Evolutionary conservation across 495 filamentous ascomycete genomes (phyloP).

Genomic region (Terfezia boudieri): DNA sequence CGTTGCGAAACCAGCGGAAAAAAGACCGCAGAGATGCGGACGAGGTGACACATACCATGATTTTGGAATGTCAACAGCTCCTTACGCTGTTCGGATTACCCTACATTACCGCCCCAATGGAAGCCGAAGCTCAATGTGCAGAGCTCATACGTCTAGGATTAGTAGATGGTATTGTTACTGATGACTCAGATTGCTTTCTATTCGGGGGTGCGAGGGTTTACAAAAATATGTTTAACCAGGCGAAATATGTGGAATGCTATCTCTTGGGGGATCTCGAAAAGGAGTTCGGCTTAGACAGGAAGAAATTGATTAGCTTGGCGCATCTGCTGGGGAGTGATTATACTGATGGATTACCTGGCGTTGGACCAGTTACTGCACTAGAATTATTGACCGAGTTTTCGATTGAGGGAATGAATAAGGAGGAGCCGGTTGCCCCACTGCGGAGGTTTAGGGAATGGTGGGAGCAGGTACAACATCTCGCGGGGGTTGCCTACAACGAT

Average conservation of each 20-base stretch:
- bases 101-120: constrained; percentile 94
- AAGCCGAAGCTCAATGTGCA: constrained; percentile 94
- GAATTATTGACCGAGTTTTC: constrained; percentile 81
- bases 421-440: constrained; percentile 19
- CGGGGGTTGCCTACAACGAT: constrained; percentile 23
- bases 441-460: constrained; percentile 71
- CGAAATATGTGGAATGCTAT: constrained; percentile 95
- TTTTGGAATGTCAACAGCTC: constrained; percentile 80
- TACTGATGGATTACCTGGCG: constrained; percentile 69
- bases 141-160: constrained; percentile 65
- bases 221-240: constrained; percentile 98
- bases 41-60: constrained; percentile 85
- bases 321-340: constrained; percentile 86
- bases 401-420: neutral
- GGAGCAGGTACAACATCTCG: constrained; percentile 39
- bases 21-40: constrained; percentile 90
- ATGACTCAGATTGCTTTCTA: constrained; percentile 90
- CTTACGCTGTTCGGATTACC: constrained; percentile 78
- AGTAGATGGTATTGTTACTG: constrained; percentile 95
- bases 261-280: constrained; percentile 67
- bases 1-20: constrained; percentile 76
- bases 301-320: constrained; percentile 65
- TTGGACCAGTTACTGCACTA: constrained; percentile 81
- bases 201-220: constrained; percentile 92
- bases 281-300: constrained; percentile 62